Evolutionary conservation across 2,329 filamentous ascomycete genomes (phyloP).

Genomic region (Ophiostoma angusticollis): DNA sequence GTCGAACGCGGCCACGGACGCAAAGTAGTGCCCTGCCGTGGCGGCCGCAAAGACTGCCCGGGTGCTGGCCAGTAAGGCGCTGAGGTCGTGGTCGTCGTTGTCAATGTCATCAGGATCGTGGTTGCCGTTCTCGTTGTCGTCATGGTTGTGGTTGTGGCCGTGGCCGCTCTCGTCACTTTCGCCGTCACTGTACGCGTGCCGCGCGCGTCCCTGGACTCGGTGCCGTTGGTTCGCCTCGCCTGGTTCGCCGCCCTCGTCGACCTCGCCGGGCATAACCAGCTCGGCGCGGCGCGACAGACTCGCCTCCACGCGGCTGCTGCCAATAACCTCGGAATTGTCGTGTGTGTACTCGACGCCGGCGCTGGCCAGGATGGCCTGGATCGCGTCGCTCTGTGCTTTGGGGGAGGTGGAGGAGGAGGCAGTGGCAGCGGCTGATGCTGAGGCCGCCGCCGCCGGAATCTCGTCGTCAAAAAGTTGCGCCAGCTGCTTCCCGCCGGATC

Average conservation of each 20-base stretch:
- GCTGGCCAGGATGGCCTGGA: conserved; percentile 77
- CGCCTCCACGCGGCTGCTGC: conserved; percentile 82
- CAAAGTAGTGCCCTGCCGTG: background rate
- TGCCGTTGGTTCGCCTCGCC: conserved; percentile 15
- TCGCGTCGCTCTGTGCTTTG: conserved; percentile 49
- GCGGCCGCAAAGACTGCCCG: conserved; percentile 16
- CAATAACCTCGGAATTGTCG: conserved; percentile 90
- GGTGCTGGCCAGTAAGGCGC: conserved; percentile 45
- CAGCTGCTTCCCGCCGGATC: conserved; percentile 61
- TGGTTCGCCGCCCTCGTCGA: conserved; percentile 19
- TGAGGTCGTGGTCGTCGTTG: conserved; percentile 29
- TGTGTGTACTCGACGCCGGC: conserved; percentile 93
- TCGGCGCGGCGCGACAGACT: conserved; percentile 67
- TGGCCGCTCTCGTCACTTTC: conserved; percentile 13
- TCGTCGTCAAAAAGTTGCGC: conserved; percentile 41
- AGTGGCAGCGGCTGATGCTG: no score
- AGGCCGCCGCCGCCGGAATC: conserved; percentile 11
- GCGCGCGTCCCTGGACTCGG: conserved; percentile 30
- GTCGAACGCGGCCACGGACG: conserved; percentile 1
- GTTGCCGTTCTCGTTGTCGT: background rate
- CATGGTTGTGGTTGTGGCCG: background rate
- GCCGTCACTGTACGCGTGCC: no score
- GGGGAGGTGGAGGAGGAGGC: background rate
- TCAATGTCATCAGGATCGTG: conserved; percentile 20
- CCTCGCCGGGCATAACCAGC: conserved; percentile 34